Percentiles rank a stretch among this genome's conserved stretches.
Evolutionary conservation across 1,284 basidiomycete species (phyloP).

Genomic region (Neonothopanus nambi): DNA sequence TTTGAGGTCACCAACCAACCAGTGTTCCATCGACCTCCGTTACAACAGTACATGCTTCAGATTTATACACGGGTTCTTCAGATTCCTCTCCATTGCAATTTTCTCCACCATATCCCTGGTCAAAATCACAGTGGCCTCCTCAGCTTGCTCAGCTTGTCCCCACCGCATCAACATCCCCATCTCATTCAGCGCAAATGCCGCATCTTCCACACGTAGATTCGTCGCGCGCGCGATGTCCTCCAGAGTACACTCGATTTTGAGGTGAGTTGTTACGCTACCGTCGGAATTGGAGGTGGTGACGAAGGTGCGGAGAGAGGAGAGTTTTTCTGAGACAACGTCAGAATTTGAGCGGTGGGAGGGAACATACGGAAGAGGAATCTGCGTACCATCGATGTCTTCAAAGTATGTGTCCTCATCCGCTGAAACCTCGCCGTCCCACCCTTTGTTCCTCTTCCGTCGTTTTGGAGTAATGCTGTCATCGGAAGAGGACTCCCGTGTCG

Average conservation of each 20-base stretch:
- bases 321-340: conserved; percentile 1
- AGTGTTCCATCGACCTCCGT: no score
- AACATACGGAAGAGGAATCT: not conserved
- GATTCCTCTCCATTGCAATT: conserved; percentile 13
- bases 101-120: conserved; percentile 20
- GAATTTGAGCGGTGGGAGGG: not conserved
- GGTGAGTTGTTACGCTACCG: conserved; percentile 67
- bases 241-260: conserved; percentile 66
- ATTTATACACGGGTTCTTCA: conserved; percentile 11
- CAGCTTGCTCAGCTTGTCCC: conserved; percentile 7
- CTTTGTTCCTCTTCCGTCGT: conserved; percentile 55
- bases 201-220: conserved; percentile 83
- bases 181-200: conserved; percentile 86
- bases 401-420: conserved; percentile 32
- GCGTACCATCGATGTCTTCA: conserved; percentile 35
- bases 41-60: no score
- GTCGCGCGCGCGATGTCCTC: conserved; percentile 77
- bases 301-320: conserved; percentile 50
- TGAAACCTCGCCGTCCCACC: conserved; percentile 61
- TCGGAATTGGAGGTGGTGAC: conserved; percentile 59
- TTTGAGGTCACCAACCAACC: no score
- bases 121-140: conserved; percentile 15
- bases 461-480: conserved; percentile 2
- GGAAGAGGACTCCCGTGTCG: conserved; percentile 30
- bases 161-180: conserved; percentile 71